Conservation (phyloP, 345 rosid genomes). For the Draba incana region DNA sequence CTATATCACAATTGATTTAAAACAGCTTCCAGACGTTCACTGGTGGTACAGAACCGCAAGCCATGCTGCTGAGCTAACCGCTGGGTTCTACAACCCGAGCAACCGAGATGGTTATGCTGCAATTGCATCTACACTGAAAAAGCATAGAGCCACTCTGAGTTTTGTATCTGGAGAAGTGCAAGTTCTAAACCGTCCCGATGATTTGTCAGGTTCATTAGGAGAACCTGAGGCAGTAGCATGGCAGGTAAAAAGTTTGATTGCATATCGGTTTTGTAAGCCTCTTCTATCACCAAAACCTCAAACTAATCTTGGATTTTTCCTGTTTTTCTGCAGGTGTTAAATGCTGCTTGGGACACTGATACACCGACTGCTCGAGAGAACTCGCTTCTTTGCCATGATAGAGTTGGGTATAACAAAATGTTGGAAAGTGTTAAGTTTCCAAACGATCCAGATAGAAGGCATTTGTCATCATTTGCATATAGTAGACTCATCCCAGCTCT, state of each 20-base stretch:
- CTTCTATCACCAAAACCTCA: not conserved
- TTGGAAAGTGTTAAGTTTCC: conserved; percentile 71
- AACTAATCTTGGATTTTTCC: not conserved
- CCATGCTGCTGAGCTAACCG: conserved; percentile 95
- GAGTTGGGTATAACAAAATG: conserved; percentile 73
- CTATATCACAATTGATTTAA: conserved; percentile 49
- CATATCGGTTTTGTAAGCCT: not conserved
- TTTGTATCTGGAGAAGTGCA: conserved; percentile 64
- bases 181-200: conserved; percentile 61
- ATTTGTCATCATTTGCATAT: conserved; percentile 73
- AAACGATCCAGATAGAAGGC: conserved; percentile 87
- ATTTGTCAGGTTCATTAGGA: conserved; percentile 55
- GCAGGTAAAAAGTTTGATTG: conserved; percentile 62
- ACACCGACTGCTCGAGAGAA: conserved; percentile 72
- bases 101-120: conserved; percentile 91
- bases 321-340: conserved; percentile 61
- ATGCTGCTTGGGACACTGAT: conserved; percentile 87
- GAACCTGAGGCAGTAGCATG: conserved; percentile 84
- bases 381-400: conserved; percentile 72
- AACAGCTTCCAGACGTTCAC: conserved; percentile 90
- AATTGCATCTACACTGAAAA: conserved; percentile 65
- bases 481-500: conserved; percentile 75
- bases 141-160: conserved; percentile 73
- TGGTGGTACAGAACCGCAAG: conserved; percentile 98
- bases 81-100: conserved; percentile 90